Evolutionary conservation across 208 protist genomes (phyloP), one percentile per base, ranked within the genome.

Genomic region (Plasmodiophora brassicae): DNA sequence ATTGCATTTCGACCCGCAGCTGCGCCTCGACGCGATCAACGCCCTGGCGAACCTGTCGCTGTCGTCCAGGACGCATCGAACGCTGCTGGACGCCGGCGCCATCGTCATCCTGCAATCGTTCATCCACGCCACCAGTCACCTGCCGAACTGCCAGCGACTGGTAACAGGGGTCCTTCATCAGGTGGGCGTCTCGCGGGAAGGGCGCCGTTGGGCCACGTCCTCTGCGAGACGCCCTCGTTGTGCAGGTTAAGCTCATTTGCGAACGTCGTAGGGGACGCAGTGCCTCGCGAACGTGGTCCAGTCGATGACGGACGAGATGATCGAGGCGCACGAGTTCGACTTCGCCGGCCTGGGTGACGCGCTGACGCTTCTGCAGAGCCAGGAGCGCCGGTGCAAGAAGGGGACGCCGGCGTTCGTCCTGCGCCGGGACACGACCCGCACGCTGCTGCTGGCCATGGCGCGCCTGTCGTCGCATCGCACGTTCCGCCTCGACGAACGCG

Each of bases 241-340:
- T n/a, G n/a, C n/a, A n/a, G n/a, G n/a, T n/a, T n/a, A n/a, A n/a
- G n/a, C n/a, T n/a, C n/a, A n/a, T n/a, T n/a, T n/a, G n/a, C n/a
- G n/a, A n/a, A n/a, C n/a, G n/a, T n/a, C n/a, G n/a, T n/a, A n/a
- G n/a, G n/a, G n/a, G n/a, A n/a, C n/a, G 32, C 5, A 78, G 20
- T 78, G 65, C 65, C 65, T 78, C n/a, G 65, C 65, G 20, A 78
- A 78, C 65, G 20, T 78, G n/a, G n/a, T 32, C 32, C 65, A 78
- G 41, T 78, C 65, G 65, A 44, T 78, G 41, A 38, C 65, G 5
- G 65, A 78, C 41, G 65, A 78, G 5, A 14, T 36, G 32, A 32
- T 78, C 5, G 10, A 5, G n/a, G 5, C 10, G 5, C 5, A 32
- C 41, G 5, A 44, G 10, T 14, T 78, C n/a, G 65, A 78, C 41